Conservation (phyloP, 2,329 filamentous ascomycete species). For the Trichophyton benhamiae region DNA sequence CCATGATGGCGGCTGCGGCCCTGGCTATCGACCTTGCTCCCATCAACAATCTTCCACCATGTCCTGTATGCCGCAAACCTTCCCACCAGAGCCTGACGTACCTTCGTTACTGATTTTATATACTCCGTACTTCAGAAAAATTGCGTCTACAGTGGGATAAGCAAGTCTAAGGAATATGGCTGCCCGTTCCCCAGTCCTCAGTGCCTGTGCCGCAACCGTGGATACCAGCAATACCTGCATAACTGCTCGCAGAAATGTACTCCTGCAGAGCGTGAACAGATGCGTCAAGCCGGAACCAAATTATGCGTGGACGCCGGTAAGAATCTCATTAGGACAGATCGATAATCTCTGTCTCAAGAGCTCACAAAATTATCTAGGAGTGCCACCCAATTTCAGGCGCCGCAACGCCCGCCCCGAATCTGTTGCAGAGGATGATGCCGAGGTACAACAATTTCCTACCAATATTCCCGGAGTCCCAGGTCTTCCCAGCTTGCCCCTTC, state of each 20-base stretch:
- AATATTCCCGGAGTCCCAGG: neutral
- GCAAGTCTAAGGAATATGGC: slow-evolving; percentile 6
- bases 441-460: slow-evolving; percentile 26
- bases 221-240: slow-evolving; percentile 7
- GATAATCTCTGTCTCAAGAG: neutral
- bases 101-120: neutral
- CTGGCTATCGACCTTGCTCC: slow-evolving; percentile 5
- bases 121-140: slow-evolving; percentile 6
- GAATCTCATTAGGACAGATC: neutral
- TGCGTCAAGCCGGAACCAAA: slow-evolving; percentile 8
- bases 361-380: neutral
- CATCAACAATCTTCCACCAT: slow-evolving; percentile 5
- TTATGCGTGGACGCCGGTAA: slow-evolving; percentile 9
- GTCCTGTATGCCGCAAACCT: neutral
- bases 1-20: neutral
- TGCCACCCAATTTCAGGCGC: neutral
- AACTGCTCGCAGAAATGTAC: slow-evolving; percentile 8
- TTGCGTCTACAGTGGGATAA: slow-evolving; percentile 8
- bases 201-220: slow-evolving; percentile 10
- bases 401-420: neutral
- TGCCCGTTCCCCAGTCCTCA: slow-evolving; percentile 3
- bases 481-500: neutral
- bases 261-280: slow-evolving; percentile 4
- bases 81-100: neutral
- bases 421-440: neutral